These are phyloP conservation scores for Lipomyces starkeyi DNA, from an alignment of 805 yeast species.

Conservation along the genomic window DNA sequence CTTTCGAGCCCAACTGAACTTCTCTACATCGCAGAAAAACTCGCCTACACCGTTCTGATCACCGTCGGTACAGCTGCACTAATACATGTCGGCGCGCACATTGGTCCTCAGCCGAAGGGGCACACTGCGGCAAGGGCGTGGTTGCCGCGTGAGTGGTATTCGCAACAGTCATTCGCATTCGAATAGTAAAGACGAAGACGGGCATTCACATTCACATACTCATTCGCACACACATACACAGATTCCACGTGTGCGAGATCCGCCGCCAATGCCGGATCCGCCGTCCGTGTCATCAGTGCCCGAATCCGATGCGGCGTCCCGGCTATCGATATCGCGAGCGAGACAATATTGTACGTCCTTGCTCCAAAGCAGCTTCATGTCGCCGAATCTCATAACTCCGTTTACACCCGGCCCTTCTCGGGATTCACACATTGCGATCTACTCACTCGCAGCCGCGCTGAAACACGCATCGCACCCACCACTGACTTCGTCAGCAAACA, in stretches of 20 bases:
- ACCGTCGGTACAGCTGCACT: background rate
- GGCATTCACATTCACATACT: conserved; percentile 18
- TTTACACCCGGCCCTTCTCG: conserved; percentile 70
- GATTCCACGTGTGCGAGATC: background rate
- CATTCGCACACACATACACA: conserved; percentile 8
- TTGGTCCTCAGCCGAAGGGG: background rate
- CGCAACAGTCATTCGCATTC: conserved; percentile 16
- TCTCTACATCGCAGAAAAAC: background rate
- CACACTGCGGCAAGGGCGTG: background rate
- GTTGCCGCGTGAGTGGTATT: conserved; percentile 3
- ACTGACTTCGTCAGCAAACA: conserved; percentile 45
- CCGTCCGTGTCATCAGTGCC: background rate
- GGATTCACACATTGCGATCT: conserved; percentile 65
- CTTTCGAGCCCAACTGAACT: too few species aligned
- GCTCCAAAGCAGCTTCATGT: conserved; percentile 3
- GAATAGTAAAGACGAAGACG: conserved; percentile 15
- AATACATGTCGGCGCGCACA: background rate
- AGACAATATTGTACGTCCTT: conserved; percentile 21
- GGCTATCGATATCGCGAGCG: conserved; percentile 19
- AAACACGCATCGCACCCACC: conserved; percentile 23
- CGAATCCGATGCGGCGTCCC: background rate
- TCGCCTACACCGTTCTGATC: background rate
- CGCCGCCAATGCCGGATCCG: background rate
- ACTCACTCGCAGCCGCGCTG: conserved; percentile 53
- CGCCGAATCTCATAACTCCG: conserved; percentile 63